Conservation (phyloP, 345 rosid genomes). For the Litchi chinensis region DNA sequence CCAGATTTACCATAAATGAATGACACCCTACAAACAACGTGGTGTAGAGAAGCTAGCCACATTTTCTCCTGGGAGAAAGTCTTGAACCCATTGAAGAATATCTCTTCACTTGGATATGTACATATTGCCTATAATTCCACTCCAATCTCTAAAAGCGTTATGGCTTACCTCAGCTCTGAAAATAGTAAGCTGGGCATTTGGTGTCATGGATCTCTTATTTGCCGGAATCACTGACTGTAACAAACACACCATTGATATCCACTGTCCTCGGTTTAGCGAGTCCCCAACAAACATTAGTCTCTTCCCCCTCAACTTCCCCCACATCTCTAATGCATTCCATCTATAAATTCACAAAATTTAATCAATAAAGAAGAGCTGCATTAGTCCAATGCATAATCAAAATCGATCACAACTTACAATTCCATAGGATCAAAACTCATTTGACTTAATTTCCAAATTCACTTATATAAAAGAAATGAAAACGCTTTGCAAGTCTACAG, state of each 20-base stretch:
- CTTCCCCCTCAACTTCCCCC: constrained; percentile 98
- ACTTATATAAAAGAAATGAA: neutral
- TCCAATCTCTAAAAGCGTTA: neutral
- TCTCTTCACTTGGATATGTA: neutral
- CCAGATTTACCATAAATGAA: neutral
- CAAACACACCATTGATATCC: constrained; percentile 97
- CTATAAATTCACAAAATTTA: constrained; percentile 34
- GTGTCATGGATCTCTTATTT: constrained; percentile 77
- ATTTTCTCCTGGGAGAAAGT: neutral
- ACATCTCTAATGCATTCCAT: constrained; percentile 82
- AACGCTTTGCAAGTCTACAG: neutral
- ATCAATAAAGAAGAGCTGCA: neutral
- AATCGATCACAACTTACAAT: constrained; percentile 8
- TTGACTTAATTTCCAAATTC: neutral
- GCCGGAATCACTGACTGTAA: constrained; percentile 80
- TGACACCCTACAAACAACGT: neutral
- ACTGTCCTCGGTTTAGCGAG: constrained; percentile 93
- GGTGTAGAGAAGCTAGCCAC: neutral
- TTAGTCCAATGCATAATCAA: neutral
- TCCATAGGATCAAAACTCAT: neutral
- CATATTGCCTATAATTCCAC: neutral
- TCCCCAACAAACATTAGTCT: constrained; percentile 98
- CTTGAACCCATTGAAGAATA: neutral
- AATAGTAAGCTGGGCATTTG: constrained; percentile 86
- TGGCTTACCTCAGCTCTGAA: constrained; percentile 83